Evolutionary conservation across 1,284 basidiomycete genomes (phyloP).

Genomic region (Sporisorium graminicola): DNA sequence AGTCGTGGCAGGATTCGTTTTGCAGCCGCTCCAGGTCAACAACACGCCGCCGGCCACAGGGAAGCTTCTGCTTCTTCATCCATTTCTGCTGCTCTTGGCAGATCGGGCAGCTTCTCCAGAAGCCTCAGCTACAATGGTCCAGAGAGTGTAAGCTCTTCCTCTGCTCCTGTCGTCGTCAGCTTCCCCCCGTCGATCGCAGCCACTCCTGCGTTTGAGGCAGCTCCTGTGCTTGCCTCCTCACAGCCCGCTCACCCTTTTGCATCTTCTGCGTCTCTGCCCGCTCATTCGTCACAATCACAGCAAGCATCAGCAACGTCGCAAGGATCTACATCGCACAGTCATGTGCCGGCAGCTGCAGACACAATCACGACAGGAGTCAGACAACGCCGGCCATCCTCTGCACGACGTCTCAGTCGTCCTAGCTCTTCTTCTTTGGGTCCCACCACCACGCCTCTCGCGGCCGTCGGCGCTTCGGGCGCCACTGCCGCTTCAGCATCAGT

Average conservation of each 20-base stretch:
- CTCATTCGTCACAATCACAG: conserved; percentile 14
- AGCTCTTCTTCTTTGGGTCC: conserved; percentile 51
- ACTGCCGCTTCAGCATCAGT: background rate
- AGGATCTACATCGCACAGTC: conserved; percentile 4
- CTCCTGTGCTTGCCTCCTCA: conserved; percentile 4
- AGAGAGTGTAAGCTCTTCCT: conserved; percentile 46
- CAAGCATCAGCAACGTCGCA: conserved; percentile 9
- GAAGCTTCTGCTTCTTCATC: conserved; percentile 3
- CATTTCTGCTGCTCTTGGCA: conserved; percentile 13
- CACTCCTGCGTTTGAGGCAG: conserved; percentile 14
- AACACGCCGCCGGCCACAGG: background rate
- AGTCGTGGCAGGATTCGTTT: conserved; percentile 45
- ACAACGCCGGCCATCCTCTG: conserved; percentile 39
- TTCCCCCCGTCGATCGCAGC: conserved; percentile 30
- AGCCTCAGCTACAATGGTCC: conserved; percentile 50
- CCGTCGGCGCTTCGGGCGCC: conserved; percentile 7
- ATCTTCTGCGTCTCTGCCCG: conserved; percentile 10
- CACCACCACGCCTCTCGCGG: conserved; percentile 41
- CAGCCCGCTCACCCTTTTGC: conserved; percentile 18
- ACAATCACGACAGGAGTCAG: conserved; percentile 18
- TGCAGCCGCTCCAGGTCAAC: background rate
- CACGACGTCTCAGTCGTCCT: conserved; percentile 38
- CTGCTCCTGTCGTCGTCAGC: conserved; percentile 46
- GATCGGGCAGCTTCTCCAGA: conserved; percentile 52
- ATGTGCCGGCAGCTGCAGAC: conserved; percentile 19